Evolutionary conservation across 2,329 filamentous ascomycete species (phyloP), one percentile per base, ranked within the genome.

Genomic region (Fusarium sacchari): DNA sequence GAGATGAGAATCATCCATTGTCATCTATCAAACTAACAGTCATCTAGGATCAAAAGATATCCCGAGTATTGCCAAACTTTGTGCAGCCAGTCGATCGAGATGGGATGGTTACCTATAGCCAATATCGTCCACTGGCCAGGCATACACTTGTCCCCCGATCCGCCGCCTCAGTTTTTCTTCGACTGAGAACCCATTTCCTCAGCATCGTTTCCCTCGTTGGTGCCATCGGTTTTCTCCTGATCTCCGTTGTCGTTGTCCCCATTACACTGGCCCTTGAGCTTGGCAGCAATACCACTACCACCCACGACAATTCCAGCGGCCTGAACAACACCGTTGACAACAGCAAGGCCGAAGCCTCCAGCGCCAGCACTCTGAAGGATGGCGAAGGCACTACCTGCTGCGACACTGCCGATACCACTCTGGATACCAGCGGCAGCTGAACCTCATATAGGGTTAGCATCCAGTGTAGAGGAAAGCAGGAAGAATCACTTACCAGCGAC

Each of bases 331-430:
- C 69, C 69, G 3, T 77, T 39, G 1, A 80, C 75, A 7, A 52
- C 65, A 0, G 75, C 72, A 6, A 74, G 62, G 3, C 79, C 79
- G 17, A 73, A 77, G 2, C 82, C 82, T 0, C 77, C 80, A 6
- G 70, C 72, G 0, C 62, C 81, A 1, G 80, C 81, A 46, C 80
- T 82, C 71, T 82, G 78, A 0, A 82, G 70, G 6, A 60, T 76
- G 4, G 82, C 78, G 28, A 83, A 82, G 2, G 72, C 0, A 11
- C 77, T 70, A 0, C 65, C 58, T 1, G 74, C 75, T 1, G 24
- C 71, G 8, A 82, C 78, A 28, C 72, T 81, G 3, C 81, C 81
- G 1, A 81, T 77, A 3, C 43, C 37, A 15, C 73, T 72, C n/a
- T 83, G 81, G 0, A 73, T 44, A 1, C 47, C 64, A 3, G 80